Conservation (phyloP, 164 flowering plant species). For the Annona squamosa region DNA sequence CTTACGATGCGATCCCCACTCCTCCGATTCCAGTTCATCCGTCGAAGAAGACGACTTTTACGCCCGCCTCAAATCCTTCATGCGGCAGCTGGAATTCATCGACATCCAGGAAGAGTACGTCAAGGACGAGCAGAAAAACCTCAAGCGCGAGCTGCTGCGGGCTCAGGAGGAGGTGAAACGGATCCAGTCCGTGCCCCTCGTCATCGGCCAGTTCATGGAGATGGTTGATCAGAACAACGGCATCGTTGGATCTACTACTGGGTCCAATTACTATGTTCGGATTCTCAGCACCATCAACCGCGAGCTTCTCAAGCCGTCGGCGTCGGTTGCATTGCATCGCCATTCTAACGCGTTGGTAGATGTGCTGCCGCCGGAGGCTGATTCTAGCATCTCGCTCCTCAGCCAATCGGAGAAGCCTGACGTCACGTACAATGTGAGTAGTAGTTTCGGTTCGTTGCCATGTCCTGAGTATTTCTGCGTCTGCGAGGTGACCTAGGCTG, state of each 20-base stretch:
- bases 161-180: slow-evolving; percentile 97
- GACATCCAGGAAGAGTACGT: slow-evolving; percentile 94
- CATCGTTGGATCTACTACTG: slow-evolving; percentile 91
- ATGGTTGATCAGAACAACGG: slow-evolving; percentile 85
- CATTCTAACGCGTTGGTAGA: slow-evolving; percentile 94
- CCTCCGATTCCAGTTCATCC: not conserved
- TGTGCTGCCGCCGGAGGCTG: slow-evolving; percentile 94
- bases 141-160: slow-evolving; percentile 76
- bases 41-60: slow-evolving; percentile 77
- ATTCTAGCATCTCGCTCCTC: slow-evolving; percentile 73
- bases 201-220: slow-evolving; percentile 89
- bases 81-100: slow-evolving; percentile 82
- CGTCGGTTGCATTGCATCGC: slow-evolving; percentile 84
- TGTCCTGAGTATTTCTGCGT: too few relatives aligned
- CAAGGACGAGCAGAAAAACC: slow-evolving; percentile 87
- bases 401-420: slow-evolving; percentile 98
- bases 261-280: slow-evolving; percentile 35
- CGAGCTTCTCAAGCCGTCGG: slow-evolving; percentile 83
- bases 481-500: too few relatives aligned
- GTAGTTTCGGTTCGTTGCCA: too few relatives aligned
- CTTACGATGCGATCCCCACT: slow-evolving; percentile 18
- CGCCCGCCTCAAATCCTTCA: slow-evolving; percentile 60
- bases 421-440: slow-evolving; percentile 62
- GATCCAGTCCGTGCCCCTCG: slow-evolving; percentile 94
- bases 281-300: slow-evolving; percentile 46